A percentile compares a stretch with the other conserved stretches of the same genome.
phyloP scores from a whole-genome alignment of 2,329 filamentous ascomycete genomes.

The Cordyceps javanica region DNA sequence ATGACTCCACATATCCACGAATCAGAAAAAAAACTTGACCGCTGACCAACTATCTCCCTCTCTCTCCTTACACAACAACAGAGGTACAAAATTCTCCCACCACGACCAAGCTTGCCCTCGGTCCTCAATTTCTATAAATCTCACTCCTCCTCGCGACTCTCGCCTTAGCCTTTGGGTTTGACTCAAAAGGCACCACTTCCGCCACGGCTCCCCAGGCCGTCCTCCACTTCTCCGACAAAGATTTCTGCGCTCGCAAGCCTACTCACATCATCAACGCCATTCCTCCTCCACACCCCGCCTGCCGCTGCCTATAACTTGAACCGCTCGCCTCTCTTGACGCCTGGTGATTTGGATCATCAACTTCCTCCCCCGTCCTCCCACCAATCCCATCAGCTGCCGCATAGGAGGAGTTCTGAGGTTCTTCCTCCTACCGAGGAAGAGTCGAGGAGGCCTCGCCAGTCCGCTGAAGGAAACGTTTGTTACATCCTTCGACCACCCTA shows the following conservation, averaged over 20 bases:
- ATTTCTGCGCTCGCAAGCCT: slow-evolving; percentile 61
- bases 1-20: slow-evolving; percentile 7
- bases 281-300: slow-evolving; percentile 46
- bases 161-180: slow-evolving; percentile 54
- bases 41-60: slow-evolving; percentile 13
- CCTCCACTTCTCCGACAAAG: slow-evolving; percentile 58
- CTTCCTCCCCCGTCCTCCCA: slow-evolving; percentile 48
- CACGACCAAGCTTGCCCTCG: no score
- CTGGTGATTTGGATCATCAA: slow-evolving; percentile 42
- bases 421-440: slow-evolving; percentile 99
- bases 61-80: slow-evolving; percentile 1
- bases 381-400: slow-evolving; percentile 86
- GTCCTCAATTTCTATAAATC: neutral
- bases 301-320: slow-evolving; percentile 42
- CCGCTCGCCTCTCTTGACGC: slow-evolving; percentile 43
- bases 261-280: slow-evolving; percentile 62
- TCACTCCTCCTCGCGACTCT: slow-evolving; percentile 2
- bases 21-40: slow-evolving; percentile 11
- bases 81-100: neutral
- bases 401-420: slow-evolving; percentile 97
- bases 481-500: slow-evolving; percentile 97
- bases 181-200: slow-evolving; percentile 52
- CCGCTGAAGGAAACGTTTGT: slow-evolving; percentile 82
- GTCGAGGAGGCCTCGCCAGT: slow-evolving; percentile 97
- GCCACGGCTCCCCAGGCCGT: slow-evolving; percentile 61